These are phyloP conservation scores for Penicillium paneum DNA, from an alignment of 2,329 filamentous ascomycete genomes.

Conservation along the genomic window DNA sequence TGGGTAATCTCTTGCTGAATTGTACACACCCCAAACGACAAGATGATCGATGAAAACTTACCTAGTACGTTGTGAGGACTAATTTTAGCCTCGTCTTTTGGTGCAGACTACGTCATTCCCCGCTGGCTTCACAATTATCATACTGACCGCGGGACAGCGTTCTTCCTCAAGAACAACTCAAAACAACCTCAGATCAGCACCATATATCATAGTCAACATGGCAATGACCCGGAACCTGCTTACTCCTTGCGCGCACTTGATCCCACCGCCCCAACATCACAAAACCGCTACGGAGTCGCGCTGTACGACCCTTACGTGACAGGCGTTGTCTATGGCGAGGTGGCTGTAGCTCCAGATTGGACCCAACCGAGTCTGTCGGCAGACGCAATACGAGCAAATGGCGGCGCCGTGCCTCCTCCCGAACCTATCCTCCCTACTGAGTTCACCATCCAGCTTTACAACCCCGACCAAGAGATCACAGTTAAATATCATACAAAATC, in stretches of 20 bases:
- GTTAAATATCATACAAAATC: constrained; percentile 67
- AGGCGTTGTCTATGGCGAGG: constrained; percentile 82
- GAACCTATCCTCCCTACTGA: constrained; percentile 71
- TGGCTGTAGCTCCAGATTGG: constrained; percentile 81
- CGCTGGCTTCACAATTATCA: constrained; percentile 3
- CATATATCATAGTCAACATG: constrained; percentile 61
- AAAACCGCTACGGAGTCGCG: constrained; percentile 81
- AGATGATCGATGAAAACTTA: constrained; percentile 92
- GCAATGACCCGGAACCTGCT: constrained; percentile 72
- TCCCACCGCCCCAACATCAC: constrained; percentile 64
- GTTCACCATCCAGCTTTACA: constrained; percentile 87
- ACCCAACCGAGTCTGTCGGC: constrained; percentile 75
- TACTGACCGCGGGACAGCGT: constrained; percentile 43
- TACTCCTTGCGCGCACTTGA: constrained; percentile 79
- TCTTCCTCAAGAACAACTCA: constrained; percentile 56
- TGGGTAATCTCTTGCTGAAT: background rate
- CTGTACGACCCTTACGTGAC: constrained; percentile 78
- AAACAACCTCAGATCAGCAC: constrained; percentile 38
- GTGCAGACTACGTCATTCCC: constrained; percentile 15
- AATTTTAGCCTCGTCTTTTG: constrained; percentile 15
- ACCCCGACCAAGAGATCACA: constrained; percentile 78
- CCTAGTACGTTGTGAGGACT: constrained; percentile 59
- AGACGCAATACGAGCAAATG: constrained; percentile 71
- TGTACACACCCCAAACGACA: constrained; percentile 10
- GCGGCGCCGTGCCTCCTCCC: constrained; percentile 62